Conservation (phyloP, 306 rosid species). For the Sesbania bispinosa region DNA sequence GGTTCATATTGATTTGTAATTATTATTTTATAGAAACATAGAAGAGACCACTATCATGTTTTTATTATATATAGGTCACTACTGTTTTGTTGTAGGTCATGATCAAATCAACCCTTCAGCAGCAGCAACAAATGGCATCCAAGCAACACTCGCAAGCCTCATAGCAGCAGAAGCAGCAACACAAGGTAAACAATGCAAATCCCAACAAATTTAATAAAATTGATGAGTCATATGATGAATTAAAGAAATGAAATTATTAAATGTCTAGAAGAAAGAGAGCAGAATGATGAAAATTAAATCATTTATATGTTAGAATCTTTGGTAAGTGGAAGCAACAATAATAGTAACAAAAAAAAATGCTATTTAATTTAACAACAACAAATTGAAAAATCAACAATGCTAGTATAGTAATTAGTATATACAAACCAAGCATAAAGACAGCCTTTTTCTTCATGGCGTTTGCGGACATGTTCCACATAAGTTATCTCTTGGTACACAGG, state of each 20-base stretch:
- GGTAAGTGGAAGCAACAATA: constrained; percentile 21
- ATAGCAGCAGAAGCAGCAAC: constrained; percentile 36
- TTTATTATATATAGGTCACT: too few species aligned
- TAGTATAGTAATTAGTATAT: neutral
- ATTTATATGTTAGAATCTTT: neutral
- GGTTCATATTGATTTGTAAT: neutral
- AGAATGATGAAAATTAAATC: constrained; percentile 25
- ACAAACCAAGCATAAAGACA: constrained; percentile 40
- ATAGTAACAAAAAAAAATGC: constrained; percentile 4
- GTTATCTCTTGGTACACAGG: constrained; percentile 16
- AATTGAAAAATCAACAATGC: neutral
- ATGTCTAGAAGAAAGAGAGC: constrained; percentile 10
- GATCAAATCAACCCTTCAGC: neutral
- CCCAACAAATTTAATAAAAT: neutral
- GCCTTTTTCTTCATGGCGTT: constrained; percentile 37
- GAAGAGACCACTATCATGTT: neutral
- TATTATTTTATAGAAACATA: neutral
- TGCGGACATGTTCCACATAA: constrained; percentile 29
- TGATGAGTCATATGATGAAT: neutral
- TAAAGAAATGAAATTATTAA: constrained; percentile 20
- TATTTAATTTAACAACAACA: neutral
- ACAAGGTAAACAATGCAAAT: constrained; percentile 24
- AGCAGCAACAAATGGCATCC: constrained; percentile 20
- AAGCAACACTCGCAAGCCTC: constrained; percentile 36
- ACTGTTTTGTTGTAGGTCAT: too few species aligned